phyloP scores from a whole-genome alignment of 805 yeast species.

The Kazachstania kunashirensis region DNA sequence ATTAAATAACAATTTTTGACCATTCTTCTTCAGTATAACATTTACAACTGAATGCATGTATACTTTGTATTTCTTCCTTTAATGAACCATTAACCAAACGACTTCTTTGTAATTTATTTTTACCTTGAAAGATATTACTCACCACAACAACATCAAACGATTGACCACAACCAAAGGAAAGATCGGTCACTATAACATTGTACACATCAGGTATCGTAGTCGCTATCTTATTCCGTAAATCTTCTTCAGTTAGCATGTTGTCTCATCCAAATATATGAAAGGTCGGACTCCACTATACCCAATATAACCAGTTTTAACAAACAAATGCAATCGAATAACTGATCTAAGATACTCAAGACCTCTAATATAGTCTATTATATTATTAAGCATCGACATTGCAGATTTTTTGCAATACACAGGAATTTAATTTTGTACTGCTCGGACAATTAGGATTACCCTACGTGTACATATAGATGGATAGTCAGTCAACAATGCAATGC shows the following conservation, averaged over 20 bases:
- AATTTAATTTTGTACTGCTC: too few relatives aligned
- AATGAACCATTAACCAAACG: constrained; percentile 72
- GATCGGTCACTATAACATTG: constrained; percentile 31
- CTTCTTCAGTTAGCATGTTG: constrained; percentile 14
- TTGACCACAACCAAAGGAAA: constrained; percentile 92
- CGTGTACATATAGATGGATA: too few relatives aligned
- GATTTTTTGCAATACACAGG: too few relatives aligned
- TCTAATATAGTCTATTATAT: too few relatives aligned
- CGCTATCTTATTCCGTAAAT: constrained; percentile 20
- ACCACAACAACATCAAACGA: constrained; percentile 92
- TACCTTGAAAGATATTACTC: constrained; percentile 57
- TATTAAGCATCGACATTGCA: too few relatives aligned
- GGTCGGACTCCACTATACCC: too few relatives aligned
- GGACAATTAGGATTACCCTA: too few relatives aligned
- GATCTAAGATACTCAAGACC: too few relatives aligned
- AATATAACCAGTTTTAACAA: too few relatives aligned
- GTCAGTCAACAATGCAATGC: too few relatives aligned
- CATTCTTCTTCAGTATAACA: constrained; percentile 86
- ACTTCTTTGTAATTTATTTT: constrained; percentile 78
- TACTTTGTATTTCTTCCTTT: constrained; percentile 72
- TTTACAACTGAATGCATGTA: constrained; percentile 95
- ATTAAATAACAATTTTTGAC: constrained; percentile 33
- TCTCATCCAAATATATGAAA: too few relatives aligned
- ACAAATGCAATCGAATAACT: too few relatives aligned
- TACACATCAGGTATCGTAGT: constrained; percentile 21